Evolutionary conservation across 2,329 filamentous ascomycete species (phyloP).

Genomic region (Fusarium keratoplasticum): DNA sequence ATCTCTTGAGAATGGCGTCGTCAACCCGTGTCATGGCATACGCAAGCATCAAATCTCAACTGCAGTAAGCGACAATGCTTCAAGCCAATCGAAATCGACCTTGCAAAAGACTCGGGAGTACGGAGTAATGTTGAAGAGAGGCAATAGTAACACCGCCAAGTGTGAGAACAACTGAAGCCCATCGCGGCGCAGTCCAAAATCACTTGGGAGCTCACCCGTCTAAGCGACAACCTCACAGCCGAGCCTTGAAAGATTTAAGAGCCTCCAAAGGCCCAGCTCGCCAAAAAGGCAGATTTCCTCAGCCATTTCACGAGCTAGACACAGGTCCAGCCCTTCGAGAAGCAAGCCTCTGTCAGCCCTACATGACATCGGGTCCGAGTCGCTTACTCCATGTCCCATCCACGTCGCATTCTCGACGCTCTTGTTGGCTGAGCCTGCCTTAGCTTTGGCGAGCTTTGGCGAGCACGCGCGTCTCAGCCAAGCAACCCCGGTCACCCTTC

Average conservation of each 20-base stretch:
- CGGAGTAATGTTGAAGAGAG: neutral
- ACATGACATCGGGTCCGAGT: neutral
- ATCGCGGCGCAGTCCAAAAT: neutral
- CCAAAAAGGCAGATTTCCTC: slow-evolving; percentile 1
- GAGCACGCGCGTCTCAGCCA: slow-evolving; percentile 21
- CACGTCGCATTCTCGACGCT: neutral
- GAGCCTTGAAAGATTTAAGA: neutral
- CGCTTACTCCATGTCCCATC: neutral
- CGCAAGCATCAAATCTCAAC: neutral
- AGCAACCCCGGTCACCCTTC: slow-evolving; percentile 1
- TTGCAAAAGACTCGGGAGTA: neutral
- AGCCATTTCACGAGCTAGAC: neutral
- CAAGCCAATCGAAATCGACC: neutral
- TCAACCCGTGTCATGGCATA: slow-evolving; percentile 11
- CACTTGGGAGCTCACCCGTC: neutral
- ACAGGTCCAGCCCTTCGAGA: neutral
- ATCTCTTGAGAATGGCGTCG: neutral
- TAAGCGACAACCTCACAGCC: neutral
- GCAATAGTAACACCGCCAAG: neutral
- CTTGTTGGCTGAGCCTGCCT: slow-evolving; percentile 20
- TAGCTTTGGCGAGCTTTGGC: slow-evolving; percentile 33
- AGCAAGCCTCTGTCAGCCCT: neutral
- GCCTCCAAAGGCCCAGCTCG: neutral
- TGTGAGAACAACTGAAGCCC: neutral
- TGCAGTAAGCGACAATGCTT: neutral